phyloP scores from a whole-genome alignment of 345 rosid species.

The Sonneratia caseolaris region DNA sequence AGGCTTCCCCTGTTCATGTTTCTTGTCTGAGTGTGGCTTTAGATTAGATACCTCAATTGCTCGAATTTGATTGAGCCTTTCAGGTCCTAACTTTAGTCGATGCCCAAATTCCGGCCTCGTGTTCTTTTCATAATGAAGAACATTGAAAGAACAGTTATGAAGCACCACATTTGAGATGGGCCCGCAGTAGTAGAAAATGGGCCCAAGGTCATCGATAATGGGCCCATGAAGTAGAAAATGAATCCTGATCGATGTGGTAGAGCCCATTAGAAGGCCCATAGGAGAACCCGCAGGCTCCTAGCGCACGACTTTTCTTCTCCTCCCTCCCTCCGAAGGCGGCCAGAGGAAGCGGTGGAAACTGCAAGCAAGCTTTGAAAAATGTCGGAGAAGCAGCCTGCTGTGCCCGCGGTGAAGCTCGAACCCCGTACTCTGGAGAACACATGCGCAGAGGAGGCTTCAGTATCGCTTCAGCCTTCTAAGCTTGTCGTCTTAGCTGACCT shows the following conservation, averaged over 20 bases:
- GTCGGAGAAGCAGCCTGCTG: conserved; percentile 3
- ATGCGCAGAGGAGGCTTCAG: conserved; percentile 15
- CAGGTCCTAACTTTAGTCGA: background rate
- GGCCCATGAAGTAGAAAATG: background rate
- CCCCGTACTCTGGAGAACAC: conserved; percentile 23
- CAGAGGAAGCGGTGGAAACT: background rate
- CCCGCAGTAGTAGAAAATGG: too few species aligned
- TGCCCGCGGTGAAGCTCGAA: conserved; percentile 37
- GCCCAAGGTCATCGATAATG: too few species aligned
- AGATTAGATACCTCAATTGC: background rate
- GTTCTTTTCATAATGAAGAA: too few species aligned
- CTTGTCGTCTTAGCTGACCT: conserved; percentile 80
- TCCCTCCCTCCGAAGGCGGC: background rate
- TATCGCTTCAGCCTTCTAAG: conserved; percentile 32
- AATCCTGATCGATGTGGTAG: background rate
- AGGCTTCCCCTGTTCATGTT: background rate
- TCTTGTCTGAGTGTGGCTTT: background rate
- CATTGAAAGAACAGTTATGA: too few species aligned
- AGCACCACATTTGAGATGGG: too few species aligned
- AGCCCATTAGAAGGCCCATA: background rate
- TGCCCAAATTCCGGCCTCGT: too few species aligned
- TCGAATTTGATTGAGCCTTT: background rate
- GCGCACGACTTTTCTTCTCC: background rate
- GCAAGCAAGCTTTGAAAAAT: background rate
- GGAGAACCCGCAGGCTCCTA: background rate